These are phyloP conservation scores for Lentinula sp. DNA, from an alignment of 768 basidiomycete species.

Conservation along the genomic window DNA sequence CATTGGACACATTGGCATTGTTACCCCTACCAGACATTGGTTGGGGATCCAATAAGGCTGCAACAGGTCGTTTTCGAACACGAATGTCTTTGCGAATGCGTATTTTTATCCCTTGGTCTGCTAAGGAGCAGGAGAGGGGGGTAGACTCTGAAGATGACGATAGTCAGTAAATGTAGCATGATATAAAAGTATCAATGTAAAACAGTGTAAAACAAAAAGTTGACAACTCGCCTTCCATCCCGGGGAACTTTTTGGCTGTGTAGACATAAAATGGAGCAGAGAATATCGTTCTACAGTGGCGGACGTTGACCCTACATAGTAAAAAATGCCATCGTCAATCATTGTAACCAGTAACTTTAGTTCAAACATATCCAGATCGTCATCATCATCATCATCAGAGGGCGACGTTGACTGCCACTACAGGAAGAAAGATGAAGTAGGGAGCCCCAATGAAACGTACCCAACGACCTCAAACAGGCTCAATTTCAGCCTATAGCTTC, in stretches of 20 bases:
- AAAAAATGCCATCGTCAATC: neutral
- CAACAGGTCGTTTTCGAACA: slow-evolving; percentile 61
- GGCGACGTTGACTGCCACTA: neutral
- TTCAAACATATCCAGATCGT: too few species aligned
- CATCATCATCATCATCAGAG: neutral
- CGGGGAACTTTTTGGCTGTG: slow-evolving; percentile 94
- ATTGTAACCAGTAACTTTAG: too few species aligned
- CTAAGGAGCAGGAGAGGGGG: slow-evolving; percentile 79
- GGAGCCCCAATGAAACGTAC: slow-evolving; percentile 39
- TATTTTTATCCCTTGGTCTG: slow-evolving; percentile 96
- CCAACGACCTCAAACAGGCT: slow-evolving; percentile 87
- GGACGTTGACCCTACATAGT: slow-evolving; percentile 64
- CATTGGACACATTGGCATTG: slow-evolving; percentile 6
- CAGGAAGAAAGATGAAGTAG: neutral
- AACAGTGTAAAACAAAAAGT: neutral
- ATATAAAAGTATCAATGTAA: slow-evolving; percentile 5
- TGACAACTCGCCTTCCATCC: slow-evolving; percentile 75
- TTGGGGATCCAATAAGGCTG: slow-evolving; percentile 8
- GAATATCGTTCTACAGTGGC: slow-evolving; percentile 86
- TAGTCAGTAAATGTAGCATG: neutral
- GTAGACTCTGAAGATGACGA: slow-evolving; percentile 62
- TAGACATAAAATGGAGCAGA: slow-evolving; percentile 91
- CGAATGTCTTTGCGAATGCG: slow-evolving; percentile 90
- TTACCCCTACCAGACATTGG: slow-evolving; percentile 12
- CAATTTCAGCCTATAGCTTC: slow-evolving; percentile 71